Conservation (phyloP, 164 flowering plant species). For the Stephania cephalantha region DNA sequence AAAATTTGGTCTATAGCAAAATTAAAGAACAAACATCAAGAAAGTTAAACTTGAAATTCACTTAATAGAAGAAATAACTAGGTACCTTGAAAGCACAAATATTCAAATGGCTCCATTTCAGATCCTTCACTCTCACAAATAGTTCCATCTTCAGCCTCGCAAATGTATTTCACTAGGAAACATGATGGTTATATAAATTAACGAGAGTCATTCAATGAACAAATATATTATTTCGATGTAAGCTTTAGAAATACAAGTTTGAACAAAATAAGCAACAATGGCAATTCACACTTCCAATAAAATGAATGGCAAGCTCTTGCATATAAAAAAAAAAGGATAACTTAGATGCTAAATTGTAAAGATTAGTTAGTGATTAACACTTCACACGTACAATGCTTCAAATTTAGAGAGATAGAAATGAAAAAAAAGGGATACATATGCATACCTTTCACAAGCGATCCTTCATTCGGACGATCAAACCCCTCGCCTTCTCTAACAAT, state of each 20-base stretch:
- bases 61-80: not conserved
- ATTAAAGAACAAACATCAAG: not conserved
- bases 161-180: constrained; percentile 31
- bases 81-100: constrained; percentile 32
- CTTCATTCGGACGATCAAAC: constrained; percentile 41
- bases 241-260: not conserved
- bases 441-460: constrained; percentile 42
- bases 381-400: no score
- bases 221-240: no score
- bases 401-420: no score
- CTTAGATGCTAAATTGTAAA: no score
- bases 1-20: constrained; percentile 30
- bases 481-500: constrained; percentile 36
- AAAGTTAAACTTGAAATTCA: no score
- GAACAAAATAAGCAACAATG: not conserved
- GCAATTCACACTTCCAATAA: not conserved
- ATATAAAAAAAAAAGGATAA: no score
- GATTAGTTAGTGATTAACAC: no score
- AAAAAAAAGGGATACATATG: no score
- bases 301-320: not conserved
- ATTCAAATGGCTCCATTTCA: constrained; percentile 35
- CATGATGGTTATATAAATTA: not conserved
- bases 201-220: no score
- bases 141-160: constrained; percentile 37
- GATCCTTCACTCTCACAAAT: constrained; percentile 38